Evolutionary conservation across 805 yeast genomes (phyloP), one percentile per base, ranked within the genome.

Genomic region (Wickerhamomyces sydowiorum): DNA sequence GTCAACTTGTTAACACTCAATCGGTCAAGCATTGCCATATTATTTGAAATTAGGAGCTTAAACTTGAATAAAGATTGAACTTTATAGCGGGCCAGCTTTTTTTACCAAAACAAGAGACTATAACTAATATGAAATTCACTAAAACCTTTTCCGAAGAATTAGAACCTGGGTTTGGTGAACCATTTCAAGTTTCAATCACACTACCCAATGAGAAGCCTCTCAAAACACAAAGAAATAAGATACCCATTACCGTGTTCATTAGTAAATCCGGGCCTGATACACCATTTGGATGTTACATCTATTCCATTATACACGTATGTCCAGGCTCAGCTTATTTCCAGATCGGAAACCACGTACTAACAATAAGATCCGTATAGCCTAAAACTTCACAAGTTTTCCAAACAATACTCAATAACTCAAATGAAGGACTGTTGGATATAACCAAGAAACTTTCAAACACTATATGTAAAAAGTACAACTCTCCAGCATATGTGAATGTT

Each of bases 401-500:
- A 46, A 68, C 77, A 0, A 54, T 72, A 18, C 54, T 75, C 23
- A 70, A 72, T 42, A 66, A 68, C 39, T 53, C 74, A 1, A 61
- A 63, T 22, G 73, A 69, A 33, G 49, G 53, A 0, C 43, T 66
- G 22, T 58, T 72, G 20, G 80, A 75, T 40, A 47, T 72, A 31
- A 60, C 76, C 0, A 65, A 63, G 25, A 65, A 72, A 45, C 45
- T 75, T 8, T 70, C 76, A 1, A 61, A 56, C 13, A 48, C 71
- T n/a, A 48, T 73, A 0, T 58, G 67, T 5, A 65, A 64, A 44
- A 71, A 65, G 43, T 72, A 62, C 42, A 50, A 52, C 3, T 50
- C 56, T 13, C 80, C 80, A 2, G 56, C 69, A 15, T 75, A 75
- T 48, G 73, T 73, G 4, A 64, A 69, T 45, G 44, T 73, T 7